Percentiles rank a stretch among this genome's conserved stretches.
phyloP scores from a whole-genome alignment of 768 basidiomycete species.

The Podaxis mareebaensis region DNA sequence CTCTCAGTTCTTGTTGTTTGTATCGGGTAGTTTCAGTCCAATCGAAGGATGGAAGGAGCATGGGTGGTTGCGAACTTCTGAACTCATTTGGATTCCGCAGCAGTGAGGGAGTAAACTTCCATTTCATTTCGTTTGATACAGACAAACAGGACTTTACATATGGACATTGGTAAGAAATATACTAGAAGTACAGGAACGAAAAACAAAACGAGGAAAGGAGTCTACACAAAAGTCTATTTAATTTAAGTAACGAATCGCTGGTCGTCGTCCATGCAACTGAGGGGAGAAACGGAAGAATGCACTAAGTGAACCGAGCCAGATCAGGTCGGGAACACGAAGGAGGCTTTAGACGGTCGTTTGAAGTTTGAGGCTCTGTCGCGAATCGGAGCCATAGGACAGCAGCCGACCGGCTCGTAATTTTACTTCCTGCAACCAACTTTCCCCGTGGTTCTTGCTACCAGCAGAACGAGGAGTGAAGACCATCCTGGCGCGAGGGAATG shows the following conservation, averaged over 20 bases:
- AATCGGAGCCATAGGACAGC: slow-evolving; percentile 7
- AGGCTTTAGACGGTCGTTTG: slow-evolving; percentile 12
- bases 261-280: neutral
- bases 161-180: neutral
- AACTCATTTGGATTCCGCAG: neutral
- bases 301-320: neutral
- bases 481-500: slow-evolving; percentile 48
- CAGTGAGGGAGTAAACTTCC: neutral
- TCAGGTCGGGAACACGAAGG: neutral
- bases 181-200: neutral
- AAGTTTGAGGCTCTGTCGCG: slow-evolving; percentile 6
- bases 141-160: neutral
- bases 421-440: slow-evolving; percentile 25
- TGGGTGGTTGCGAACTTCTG: neutral
- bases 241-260: neutral
- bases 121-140: neutral
- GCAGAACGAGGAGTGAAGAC: slow-evolving; percentile 25
- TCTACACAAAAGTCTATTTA: slow-evolving; percentile 6
- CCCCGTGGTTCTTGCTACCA: slow-evolving; percentile 10
- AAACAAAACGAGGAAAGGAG: neutral
- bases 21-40: neutral
- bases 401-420: slow-evolving; percentile 25
- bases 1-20: neutral
- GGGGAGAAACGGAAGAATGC: neutral
- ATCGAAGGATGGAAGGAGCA: neutral